Base-by-base conservation (phyloP, 768 basidiomycete genomes). In the Dacryopinax primogenitus region DNA sequence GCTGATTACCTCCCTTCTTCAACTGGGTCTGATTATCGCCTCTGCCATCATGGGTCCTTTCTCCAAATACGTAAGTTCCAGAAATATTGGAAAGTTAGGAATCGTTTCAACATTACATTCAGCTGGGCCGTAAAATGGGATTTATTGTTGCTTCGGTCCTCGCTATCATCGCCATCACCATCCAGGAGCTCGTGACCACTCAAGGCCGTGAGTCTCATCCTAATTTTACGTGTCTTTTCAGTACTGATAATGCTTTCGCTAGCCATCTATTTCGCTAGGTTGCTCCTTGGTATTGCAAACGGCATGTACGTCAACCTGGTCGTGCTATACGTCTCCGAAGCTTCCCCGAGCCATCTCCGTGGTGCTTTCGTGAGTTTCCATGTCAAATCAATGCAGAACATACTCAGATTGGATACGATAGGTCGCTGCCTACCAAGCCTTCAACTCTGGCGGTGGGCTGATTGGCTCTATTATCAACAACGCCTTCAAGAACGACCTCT, bases 1-100 rank as follows among this genome's bases (percentile, higher is more conserved):
- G 47, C 63, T 69, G 18, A 69, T 69, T 47, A 69, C 68, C 1
- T 66, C 64, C 21, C 63, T 69, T 32, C 68, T 69, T 3, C 68
- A 69, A 68, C 68, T 69, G 15, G 68, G 68, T 37, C 63, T 69
- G 2, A 68, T 69, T 35, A 32, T 32, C n/a, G 65, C 67, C 1
- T 62, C 47, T 16, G 36, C 62, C 34, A 11, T 58, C 30, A 45
- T 68, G 30, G 64, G 63, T 6, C 63, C 34, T 28, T 68, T 64
- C 23, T 67, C 63, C 21, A 15, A 30, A 1, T 66, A 33, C 34
- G 30, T 34, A 26, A 18, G 51, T 51, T 28, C 7, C 23, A n/a
- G 7, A 44, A 18, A 37, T 37, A 9, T 44, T 4, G 7, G 7
- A 44, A n/a, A n/a, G n/a, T n/a, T 44, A 6, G 16, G 41, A 15